Percentiles rank a stretch among this genome's conserved stretches.
These are phyloP conservation scores for Orbilia quercus DNA, from an alignment of 2,329 filamentous ascomycete species.

Conservation along the genomic window DNA sequence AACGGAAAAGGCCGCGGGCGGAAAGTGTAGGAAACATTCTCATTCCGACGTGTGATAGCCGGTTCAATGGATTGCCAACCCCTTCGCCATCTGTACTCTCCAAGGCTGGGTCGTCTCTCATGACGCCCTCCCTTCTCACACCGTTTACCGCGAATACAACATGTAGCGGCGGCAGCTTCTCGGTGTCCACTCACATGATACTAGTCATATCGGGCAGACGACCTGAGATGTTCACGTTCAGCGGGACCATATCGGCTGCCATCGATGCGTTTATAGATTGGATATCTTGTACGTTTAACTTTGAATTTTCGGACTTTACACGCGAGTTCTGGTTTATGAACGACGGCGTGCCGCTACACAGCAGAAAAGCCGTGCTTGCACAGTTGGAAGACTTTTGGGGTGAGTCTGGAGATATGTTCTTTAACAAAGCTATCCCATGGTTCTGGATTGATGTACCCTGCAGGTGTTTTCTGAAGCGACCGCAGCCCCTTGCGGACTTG, in stretches of 20 bases:
- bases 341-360: slow-evolving; percentile 29
- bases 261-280: slow-evolving; percentile 46
- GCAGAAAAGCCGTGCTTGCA: slow-evolving; percentile 28
- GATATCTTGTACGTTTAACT: slow-evolving; percentile 28
- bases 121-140: slow-evolving; percentile 49
- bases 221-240: slow-evolving; percentile 47
- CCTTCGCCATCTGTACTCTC: slow-evolving; percentile 50
- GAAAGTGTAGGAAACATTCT: slow-evolving; percentile 49
- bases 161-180: slow-evolving; percentile 27
- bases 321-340: slow-evolving; percentile 51
- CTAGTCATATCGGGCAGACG: slow-evolving; percentile 40
- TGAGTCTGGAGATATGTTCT: slow-evolving; percentile 48
- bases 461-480: slow-evolving; percentile 28
- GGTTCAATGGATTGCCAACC: slow-evolving; percentile 40
- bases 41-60: slow-evolving; percentile 46
- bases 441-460: slow-evolving; percentile 55
- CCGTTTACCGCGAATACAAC: slow-evolving; percentile 52
- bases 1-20: slow-evolving; percentile 47
- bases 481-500: slow-evolving; percentile 29
- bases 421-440: slow-evolving; percentile 50
- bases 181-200: slow-evolving; percentile 39
- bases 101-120: slow-evolving; percentile 37
- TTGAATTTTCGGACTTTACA: slow-evolving; percentile 35
- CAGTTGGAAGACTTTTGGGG: slow-evolving; percentile 48
- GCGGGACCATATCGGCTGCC: slow-evolving; percentile 39